phyloP scores from a whole-genome alignment of 345 rosid genomes.

The Populus nigra region DNA sequence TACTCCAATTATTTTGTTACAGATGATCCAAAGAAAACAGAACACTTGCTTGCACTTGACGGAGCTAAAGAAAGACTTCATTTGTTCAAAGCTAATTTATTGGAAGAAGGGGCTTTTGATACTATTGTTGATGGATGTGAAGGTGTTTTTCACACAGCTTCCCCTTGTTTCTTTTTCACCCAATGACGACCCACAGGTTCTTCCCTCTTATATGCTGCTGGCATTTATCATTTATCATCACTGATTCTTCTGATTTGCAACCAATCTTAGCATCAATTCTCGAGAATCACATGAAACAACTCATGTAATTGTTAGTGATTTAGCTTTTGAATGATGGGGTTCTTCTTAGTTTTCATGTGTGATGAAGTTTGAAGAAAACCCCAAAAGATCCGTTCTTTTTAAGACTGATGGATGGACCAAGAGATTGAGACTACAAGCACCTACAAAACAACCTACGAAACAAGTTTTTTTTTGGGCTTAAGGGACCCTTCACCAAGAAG shows the following conservation, averaged over 20 bases:
- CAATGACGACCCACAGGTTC: neutral
- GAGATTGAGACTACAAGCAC: too few species aligned
- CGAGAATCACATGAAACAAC: neutral
- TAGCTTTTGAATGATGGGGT: neutral
- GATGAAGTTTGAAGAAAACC: too few species aligned
- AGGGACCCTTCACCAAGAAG: too few species aligned
- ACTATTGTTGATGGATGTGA: conserved; percentile 9
- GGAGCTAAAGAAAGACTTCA: conserved; percentile 14
- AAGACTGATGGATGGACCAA: too few species aligned
- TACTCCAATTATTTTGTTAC: neutral
- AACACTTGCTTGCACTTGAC: conserved; percentile 6
- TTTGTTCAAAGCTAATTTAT: conserved; percentile 7
- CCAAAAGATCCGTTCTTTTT: too few species aligned
- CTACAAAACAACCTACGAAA: too few species aligned
- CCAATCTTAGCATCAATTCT: neutral
- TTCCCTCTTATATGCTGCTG: neutral
- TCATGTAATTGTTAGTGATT: neutral
- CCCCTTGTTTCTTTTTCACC: neutral
- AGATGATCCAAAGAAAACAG: conserved; percentile 11
- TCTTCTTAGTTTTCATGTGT: neutral
- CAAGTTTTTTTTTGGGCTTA: too few species aligned
- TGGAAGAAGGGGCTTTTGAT: conserved; percentile 15
- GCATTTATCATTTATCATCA: neutral
- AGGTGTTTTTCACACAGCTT: conserved; percentile 12
- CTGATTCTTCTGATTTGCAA: neutral